Conservation (phyloP, 225 moss, liverwort and hornwort species). For the Bryum argenteum region DNA sequence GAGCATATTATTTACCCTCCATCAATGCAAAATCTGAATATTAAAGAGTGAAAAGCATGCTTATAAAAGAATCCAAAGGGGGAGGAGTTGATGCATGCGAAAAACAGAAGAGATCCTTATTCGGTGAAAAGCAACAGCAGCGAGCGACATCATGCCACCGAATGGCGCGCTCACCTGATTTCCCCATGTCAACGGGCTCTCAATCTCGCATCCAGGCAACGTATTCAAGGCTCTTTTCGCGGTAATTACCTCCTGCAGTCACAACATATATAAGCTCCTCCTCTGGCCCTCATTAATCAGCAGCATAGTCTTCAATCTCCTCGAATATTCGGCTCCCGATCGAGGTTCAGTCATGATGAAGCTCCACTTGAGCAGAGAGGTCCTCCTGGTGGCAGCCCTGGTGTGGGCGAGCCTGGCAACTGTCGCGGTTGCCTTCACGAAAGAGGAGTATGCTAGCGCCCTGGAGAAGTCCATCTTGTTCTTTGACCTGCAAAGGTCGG, state of each 20-base stretch:
- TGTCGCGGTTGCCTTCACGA: constrained; percentile 27
- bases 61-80: background rate
- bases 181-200: constrained; percentile 31
- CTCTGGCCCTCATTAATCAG: background rate
- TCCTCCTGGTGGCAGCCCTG: constrained; percentile 30
- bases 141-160: background rate
- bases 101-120: background rate
- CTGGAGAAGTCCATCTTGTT: constrained; percentile 46
- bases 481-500: constrained; percentile 37
- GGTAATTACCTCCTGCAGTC: background rate
- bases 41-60: background rate
- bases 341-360: background rate
- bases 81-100: background rate
- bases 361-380: constrained; percentile 7
- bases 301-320: background rate
- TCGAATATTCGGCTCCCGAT: constrained; percentile 7
- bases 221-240: background rate
- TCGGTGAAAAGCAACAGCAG: constrained; percentile 5
- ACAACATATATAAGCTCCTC: constrained; percentile 4
- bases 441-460: constrained; percentile 33
- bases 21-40: too few relatives aligned
- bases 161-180: constrained; percentile 27
- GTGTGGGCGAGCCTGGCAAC: constrained; percentile 29
- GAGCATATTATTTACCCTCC: too few relatives aligned
- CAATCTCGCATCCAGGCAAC: constrained; percentile 10